Evolutionary conservation across 2,329 filamentous ascomycete genomes (phyloP).

Genomic region (Phyllosticta paracitricarpa): DNA sequence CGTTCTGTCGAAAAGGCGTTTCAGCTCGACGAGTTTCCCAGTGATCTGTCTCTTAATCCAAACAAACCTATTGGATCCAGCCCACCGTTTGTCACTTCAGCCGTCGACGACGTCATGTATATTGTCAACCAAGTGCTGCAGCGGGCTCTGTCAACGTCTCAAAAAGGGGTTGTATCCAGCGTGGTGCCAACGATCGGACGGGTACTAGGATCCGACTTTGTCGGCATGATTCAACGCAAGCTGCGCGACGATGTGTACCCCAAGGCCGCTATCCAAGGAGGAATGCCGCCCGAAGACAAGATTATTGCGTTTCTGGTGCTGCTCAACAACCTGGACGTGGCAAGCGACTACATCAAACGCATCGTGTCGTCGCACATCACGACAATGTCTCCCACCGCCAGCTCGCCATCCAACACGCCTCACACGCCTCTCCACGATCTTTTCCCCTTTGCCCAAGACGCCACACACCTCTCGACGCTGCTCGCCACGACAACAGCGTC

Average conservation of each 20-base stretch:
- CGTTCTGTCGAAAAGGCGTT: constrained; percentile 96
- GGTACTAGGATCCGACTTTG: constrained; percentile 79
- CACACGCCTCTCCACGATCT: constrained; percentile 42
- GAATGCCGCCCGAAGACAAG: constrained; percentile 75
- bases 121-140: constrained; percentile 90
- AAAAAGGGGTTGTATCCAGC: constrained; percentile 64
- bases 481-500: constrained; percentile 59
- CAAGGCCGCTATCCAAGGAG: constrained; percentile 65
- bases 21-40: constrained; percentile 82
- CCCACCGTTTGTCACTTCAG: constrained; percentile 84
- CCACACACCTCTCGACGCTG: constrained; percentile 55
- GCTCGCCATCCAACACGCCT: constrained; percentile 13
- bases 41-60: constrained; percentile 66
- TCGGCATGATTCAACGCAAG: constrained; percentile 93
- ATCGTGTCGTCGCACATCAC: constrained; percentile 65
- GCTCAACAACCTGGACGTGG: constrained; percentile 90
- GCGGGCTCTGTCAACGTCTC: constrained; percentile 75
- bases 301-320: constrained; percentile 84
- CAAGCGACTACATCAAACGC: constrained; percentile 79
- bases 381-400: not conserved
- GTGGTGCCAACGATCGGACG: constrained; percentile 71
- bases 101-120: constrained; percentile 98
- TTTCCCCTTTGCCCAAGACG: constrained; percentile 75
- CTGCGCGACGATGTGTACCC: constrained; percentile 97
- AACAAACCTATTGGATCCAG: constrained; percentile 63